A percentile compares a stretch with the other conserved stretches of the same genome.
Conservation (phyloP, 106 monocot genomes). For the Triglochin maritima region DNA sequence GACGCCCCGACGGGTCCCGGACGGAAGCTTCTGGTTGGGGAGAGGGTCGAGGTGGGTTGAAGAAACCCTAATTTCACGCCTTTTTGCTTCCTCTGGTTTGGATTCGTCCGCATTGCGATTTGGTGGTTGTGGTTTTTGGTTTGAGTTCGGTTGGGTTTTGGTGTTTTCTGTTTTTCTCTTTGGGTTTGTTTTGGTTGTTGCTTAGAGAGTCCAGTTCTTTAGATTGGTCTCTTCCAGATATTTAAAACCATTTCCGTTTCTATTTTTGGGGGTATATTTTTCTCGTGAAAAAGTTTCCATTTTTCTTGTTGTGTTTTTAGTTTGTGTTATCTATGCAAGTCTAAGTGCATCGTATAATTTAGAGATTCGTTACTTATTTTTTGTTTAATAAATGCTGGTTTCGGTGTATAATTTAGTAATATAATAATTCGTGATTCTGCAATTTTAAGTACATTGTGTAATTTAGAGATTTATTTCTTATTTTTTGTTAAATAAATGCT, state of each 20-base stretch:
- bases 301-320: too few species aligned
- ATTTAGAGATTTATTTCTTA: not conserved
- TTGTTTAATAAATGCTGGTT: too few species aligned
- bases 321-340: too few species aligned
- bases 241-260: too few species aligned
- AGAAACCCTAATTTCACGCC: not conserved
- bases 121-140: not conserved
- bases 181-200: not conserved
- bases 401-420: too few species aligned
- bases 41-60: constrained; percentile 21
- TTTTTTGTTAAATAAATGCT: not conserved
- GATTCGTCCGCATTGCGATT: not conserved
- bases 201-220: not conserved
- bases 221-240: not conserved
- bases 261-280: too few species aligned
- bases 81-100: not conserved
- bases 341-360: too few species aligned
- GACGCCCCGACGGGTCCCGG: not conserved
- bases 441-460: too few species aligned
- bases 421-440: too few species aligned
- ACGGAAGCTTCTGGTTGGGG: constrained; percentile 20
- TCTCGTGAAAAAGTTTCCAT: too few species aligned
- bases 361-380: too few species aligned
- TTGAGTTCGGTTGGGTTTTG: not conserved
- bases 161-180: not conserved